Evolutionary conservation across 176 grass and related monocot genomes (phyloP), one percentile per base, ranked within the genome.

Genomic region (Metroxylon sagu): DNA sequence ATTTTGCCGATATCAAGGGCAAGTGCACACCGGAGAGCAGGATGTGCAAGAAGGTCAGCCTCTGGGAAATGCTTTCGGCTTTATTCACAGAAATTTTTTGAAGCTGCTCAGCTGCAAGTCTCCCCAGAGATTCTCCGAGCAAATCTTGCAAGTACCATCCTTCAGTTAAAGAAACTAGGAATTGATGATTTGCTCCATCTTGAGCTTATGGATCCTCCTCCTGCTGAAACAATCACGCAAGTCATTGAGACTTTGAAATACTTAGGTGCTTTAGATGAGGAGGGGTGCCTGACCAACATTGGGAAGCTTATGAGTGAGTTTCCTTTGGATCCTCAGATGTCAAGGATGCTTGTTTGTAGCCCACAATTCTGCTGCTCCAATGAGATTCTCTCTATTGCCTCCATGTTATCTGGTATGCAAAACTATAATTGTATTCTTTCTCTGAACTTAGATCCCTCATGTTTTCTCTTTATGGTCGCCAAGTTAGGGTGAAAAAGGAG

Each of bases 291-390:
- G 12, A 71, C 69, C 16, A 15, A 71, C 18, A 29, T 50, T 4
- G 69, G 56, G 26, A 48, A 71, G 23, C 43, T 71, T 50, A 71
- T 71, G 57, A 60, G 17, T 31, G 43, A 71, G 48, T 71, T 71
- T 29, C 69, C 69, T 52, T 30, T 71, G 69, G 69, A 61, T 71
- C 69, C 69, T 52, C 69, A 59, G 19, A 71, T 71, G 57, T 61
- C 69, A 16, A 71, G 57, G 56, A 60, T 52, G 26, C 19, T 71
- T 18, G 19, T 52, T 61, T 14, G 26, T 51, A 71, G 69, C 29
- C 57, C 69, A 30, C 49, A 51, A 30, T 71, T 71, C 52, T 18
- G 25, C 17, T 71, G 69, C 26, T 71, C 57, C 3, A 30, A 61
- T 52, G 56, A 71, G 69, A 71, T 71, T 52, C 57, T 71, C 29